Evolutionary conservation across 2,329 filamentous ascomycete species (phyloP), one percentile per base, ranked within the genome.

Genomic region (Aureobasidium mangrovei): DNA sequence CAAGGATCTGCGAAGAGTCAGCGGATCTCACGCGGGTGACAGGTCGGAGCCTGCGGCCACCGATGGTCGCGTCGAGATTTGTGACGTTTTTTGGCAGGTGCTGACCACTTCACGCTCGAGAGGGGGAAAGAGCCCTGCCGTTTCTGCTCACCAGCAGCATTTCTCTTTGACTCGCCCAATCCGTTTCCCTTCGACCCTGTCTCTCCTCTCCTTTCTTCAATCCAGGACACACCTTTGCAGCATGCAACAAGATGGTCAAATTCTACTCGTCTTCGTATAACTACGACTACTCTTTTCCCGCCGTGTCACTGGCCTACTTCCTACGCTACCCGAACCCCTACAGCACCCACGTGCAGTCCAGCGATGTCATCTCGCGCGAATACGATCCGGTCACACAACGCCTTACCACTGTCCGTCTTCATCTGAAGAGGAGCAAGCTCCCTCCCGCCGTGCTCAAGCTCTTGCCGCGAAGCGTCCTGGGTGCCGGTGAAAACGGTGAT

Each of bases 301-400:
- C 87, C 68, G 88, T 93, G 58, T 89, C 87, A 46, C 84, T 93
- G 69, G 88, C 88, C 72, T 93, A 89, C 78, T 93, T 91, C 72
- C 84, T 93, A 47, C 86, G 88, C 60, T 93, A 93, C 72, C 89
- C 86, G 60, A 93, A 91, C 65, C 88, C 88, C 5, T 91, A 91
- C 73, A 84, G 84, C 60, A 83, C 80, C 59, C 88, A 93, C 73
- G 88, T 93, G 52, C 75, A 90, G 62, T 88, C 85, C 65, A 90
- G 86, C 69, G 88, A 93, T 70, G 89, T 86, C 63, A 88, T 93
- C 68, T 81, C 82, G 46, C 85, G 83, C 60, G 75, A 79, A 68
- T 81, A 88, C 70, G 87, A 91, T 69, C 77, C 83, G 5, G 72
- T 71, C n/a, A 87, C 85, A 1, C 85, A 87, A 61, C 83, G 84